Percentiles rank a stretch among this genome's conserved stretches.
Conservation (phyloP, 1,284 basidiomycete species). For the Puccinia horiana region DNA sequence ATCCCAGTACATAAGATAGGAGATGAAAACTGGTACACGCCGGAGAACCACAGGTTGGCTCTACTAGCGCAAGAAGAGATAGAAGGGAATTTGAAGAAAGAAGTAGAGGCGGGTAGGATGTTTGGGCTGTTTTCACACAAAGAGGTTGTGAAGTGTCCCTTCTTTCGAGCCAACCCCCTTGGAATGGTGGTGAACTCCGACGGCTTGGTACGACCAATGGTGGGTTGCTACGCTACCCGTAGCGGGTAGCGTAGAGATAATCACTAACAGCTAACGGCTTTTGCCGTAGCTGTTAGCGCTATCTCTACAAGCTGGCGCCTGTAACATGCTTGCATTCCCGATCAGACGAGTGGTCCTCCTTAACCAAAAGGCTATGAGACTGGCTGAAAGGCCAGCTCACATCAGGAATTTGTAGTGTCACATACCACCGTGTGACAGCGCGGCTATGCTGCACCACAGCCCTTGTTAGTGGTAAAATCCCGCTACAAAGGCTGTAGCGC, state of each 20-base stretch:
- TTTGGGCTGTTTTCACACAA: conserved; percentile 1
- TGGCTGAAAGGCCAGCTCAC: too few species aligned
- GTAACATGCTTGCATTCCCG: too few species aligned
- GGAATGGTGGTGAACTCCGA: neutral
- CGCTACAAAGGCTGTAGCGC: too few species aligned
- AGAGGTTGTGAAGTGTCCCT: neutral
- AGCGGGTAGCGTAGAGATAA: too few species aligned
- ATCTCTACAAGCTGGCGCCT: neutral
- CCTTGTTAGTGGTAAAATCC: too few species aligned
- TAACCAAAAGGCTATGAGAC: too few species aligned
- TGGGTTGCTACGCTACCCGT: too few species aligned
- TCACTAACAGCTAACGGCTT: neutral
- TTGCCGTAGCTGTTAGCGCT: neutral
- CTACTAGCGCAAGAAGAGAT: neutral
- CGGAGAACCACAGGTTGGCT: neutral
- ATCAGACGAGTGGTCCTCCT: too few species aligned
- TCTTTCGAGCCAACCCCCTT: neutral
- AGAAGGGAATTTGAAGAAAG: neutral
- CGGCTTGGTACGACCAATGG: neutral
- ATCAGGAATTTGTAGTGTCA: too few species aligned
- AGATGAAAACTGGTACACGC: neutral
- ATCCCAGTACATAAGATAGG: neutral
- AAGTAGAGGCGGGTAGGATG: conserved; percentile 4
- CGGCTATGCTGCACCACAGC: too few species aligned
- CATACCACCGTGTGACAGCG: too few species aligned